Evolutionary conservation across 1,284 basidiomycete genomes (phyloP), one percentile per base, ranked within the genome.

Genomic region (Xerocomus amazonicus): DNA sequence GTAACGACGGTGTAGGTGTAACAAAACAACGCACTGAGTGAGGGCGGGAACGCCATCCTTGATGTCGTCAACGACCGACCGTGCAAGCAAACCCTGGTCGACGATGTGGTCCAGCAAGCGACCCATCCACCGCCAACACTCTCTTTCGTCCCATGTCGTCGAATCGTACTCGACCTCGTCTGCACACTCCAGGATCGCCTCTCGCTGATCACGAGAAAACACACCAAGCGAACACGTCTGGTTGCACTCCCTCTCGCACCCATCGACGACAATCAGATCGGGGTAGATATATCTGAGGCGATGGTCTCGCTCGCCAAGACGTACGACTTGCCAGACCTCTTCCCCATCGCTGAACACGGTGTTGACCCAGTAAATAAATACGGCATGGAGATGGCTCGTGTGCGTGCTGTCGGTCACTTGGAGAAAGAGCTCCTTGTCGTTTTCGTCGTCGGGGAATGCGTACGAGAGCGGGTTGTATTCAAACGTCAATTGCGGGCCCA

Each of bases 301-400:
- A 19, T 43, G 33, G 37, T 51, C 52, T 2, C 36, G 56, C 2
- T 34, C 34, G 13, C 53, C 50, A 32, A 66, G 59, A 9, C 61
- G 60, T 13, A 62, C 54, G 51, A 61, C 62, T 5, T 62, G 63
- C 60, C 63, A 66, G 5, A 62, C 58, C 34, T 62, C 58, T n/a
- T 56, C 58, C 8, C 60, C 59, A 19, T 62, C 60, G 34, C 4
- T 7, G 27, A 62, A 64, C 37, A 49, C 43, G 10, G 35, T 45
- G 50, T 62, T 62, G 43, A 59, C 58, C 63, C 60, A 62, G 40
- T 61, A 66, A 26, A 62, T 10, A n/a, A 66, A 17, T 33, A 62
- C 58, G 29, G 36, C 33, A 27, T 50, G 47, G 9, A 43, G 45
- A 6, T 39, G 40, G 27, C 4, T 23, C 6, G 48, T 50, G 34